A percentile compares a stretch with the other conserved stretches of the same genome.
These are phyloP conservation scores for Suillus subaureus DNA, from an alignment of 768 basidiomycete genomes.

Conservation along the genomic window DNA sequence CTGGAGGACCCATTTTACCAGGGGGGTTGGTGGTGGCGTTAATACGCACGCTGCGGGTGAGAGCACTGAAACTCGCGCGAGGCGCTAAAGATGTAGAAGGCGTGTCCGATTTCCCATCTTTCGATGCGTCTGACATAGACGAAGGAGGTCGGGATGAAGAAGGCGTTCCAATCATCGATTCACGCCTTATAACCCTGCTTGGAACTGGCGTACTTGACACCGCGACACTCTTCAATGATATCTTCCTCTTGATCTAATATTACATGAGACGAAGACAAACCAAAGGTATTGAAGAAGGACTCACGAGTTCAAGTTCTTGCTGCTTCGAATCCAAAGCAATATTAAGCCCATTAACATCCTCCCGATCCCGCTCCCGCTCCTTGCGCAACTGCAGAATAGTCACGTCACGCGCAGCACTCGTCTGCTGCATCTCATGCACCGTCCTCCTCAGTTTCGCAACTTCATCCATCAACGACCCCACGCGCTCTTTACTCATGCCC, in stretches of 20 bases:
- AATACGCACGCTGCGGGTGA: conserved; percentile 53
- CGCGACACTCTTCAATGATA: not conserved
- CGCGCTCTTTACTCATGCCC: conserved; percentile 49
- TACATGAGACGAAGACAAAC: not conserved
- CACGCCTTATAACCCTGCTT: conserved; percentile 40
- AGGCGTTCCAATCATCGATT: conserved; percentile 59
- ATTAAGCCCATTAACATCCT: conserved; percentile 82
- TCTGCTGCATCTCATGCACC: conserved; percentile 72
- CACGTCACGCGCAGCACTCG: conserved; percentile 84
- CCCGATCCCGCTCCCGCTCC: conserved; percentile 64
- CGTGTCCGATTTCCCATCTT: conserved; percentile 36
- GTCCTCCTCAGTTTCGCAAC: conserved; percentile 60
- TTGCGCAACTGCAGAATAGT: conserved; percentile 74
- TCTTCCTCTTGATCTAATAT: conserved; percentile 18
- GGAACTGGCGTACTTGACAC: not conserved
- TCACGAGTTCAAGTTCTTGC: conserved; percentile 87
- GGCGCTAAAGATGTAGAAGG: conserved; percentile 32
- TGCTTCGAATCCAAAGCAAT: conserved; percentile 94
- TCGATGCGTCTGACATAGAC: conserved; percentile 52
- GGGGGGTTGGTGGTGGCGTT: conserved; percentile 35
- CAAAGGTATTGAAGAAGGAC: conserved; percentile 27
- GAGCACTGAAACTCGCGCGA: conserved; percentile 35
- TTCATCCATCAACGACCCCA: conserved; percentile 55
- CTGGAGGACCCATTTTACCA: conserved; percentile 53
- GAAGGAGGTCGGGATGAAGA: conserved; percentile 57